Base-by-base conservation (phyloP, 331 rosid genomes). In the Cydonia oblonga region DNA sequence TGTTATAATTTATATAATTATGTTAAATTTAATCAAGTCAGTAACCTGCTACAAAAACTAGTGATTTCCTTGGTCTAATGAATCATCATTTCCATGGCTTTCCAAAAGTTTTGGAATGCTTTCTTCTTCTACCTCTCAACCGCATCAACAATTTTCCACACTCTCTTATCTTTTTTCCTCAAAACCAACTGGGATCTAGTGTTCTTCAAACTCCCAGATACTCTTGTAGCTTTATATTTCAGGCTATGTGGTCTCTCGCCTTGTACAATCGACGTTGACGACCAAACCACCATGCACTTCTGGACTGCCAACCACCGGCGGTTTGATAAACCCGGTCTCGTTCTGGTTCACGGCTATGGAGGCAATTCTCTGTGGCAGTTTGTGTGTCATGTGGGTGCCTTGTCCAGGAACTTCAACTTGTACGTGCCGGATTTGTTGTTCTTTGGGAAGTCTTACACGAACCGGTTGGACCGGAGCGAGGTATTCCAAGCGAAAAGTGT, bases 401-500 rank as follows among this genome's bases (percentile, higher is more conserved):
- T 82, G 14, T 75, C 86, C 0, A 20, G 52, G 42, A 20, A n/a
- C 26, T 75, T 79, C 73, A 74, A 79, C 56, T 14, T 84, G 35
- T 76, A 63, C 73, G 58, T 81, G 19, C 86, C 84, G 11, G 78
- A 69, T 49, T 67, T 84, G 22, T 5, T 84, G 20, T 84, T 82
- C 81, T 79, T 85, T 25, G 86, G 84, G 4, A 54, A 77, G 30
- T 79, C 88, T 16, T 61, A 74, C 71, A 67, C 86, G 15, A 29
- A 63, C n/a, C n/a, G 54, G 59, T 3, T 72, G 1, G 78, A 82
- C 67, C 46, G 82, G 70, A 73, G 81, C 13, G 84, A 74, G 7
- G 1, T n/a, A 2, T 85, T 82, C 16, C 86, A 77, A 61, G 89
- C 83, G 3, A 74, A 44, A 18, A 73, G 86, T 67, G 79, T 85